phyloP scores from a whole-genome alignment of 2,329 filamentous ascomycete species.

The Fusarium multiceps region DNA sequence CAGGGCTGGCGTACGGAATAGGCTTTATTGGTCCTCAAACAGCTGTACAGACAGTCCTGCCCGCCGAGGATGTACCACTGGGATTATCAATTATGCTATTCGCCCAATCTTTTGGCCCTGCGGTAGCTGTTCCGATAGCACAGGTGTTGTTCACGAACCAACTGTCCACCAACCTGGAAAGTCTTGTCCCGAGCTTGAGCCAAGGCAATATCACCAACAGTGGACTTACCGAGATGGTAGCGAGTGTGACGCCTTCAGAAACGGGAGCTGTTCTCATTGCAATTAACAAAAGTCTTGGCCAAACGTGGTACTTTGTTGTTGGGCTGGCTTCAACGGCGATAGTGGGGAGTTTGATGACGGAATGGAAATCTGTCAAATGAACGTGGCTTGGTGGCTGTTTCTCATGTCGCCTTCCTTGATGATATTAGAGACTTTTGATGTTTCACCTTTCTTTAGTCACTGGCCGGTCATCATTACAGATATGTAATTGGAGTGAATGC shows the following conservation, averaged over 20 bases:
- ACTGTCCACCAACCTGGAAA: conserved; percentile 14
- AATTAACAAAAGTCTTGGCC: not conserved
- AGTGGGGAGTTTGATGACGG: conserved; percentile 17
- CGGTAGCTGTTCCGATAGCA: conserved; percentile 26
- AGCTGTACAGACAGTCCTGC: conserved; percentile 14
- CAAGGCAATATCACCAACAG: not conserved
- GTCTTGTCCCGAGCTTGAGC: not conserved
- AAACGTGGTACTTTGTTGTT: conserved; percentile 26
- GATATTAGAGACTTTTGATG: not conserved
- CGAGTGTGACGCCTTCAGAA: not conserved
- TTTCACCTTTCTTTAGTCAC: fast-evolving
- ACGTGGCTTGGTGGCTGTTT: not conserved
- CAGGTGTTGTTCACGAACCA: conserved; percentile 36
- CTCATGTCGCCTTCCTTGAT: not conserved
- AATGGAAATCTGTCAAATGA: conserved; percentile 25
- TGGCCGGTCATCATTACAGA: not conserved
- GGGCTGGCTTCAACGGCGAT: conserved; percentile 19
- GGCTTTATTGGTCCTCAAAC: conserved; percentile 26
- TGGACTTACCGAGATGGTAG: conserved; percentile 4
- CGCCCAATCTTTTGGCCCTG: conserved; percentile 36
- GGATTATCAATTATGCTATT: conserved; percentile 41
- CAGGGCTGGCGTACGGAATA: conserved; percentile 21
- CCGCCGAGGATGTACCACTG: conserved; percentile 23
- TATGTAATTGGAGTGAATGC: not conserved
- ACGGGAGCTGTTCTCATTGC: not conserved